Percentiles rank a stretch among this genome's conserved stretches.
Conservation (phyloP, 1,139 yeast species). For the Sugiyamaella pinicola region DNA sequence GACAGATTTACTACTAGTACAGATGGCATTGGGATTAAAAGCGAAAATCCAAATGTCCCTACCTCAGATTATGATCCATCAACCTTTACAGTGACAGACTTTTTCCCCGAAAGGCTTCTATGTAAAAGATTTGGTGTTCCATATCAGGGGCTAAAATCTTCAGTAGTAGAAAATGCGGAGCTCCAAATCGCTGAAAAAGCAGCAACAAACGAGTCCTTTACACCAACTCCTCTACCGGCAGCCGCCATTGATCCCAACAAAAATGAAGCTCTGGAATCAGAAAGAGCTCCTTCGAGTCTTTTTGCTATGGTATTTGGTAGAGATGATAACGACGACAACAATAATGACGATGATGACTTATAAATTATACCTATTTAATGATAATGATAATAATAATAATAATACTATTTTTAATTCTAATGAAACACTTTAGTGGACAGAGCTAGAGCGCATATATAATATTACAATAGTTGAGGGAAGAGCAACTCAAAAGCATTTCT, state of each 20-base stretch:
- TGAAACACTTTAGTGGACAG: not conserved
- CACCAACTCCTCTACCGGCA: not conserved
- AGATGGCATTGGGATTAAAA: conserved; percentile 3
- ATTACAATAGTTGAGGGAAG: conserved; percentile 28
- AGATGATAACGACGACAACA: conserved; percentile 20
- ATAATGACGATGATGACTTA: conserved; percentile 15
- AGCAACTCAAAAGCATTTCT: conserved; percentile 49
- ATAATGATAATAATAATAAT: not conserved
- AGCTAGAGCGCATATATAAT: too few species aligned
- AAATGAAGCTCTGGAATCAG: conserved; percentile 30
- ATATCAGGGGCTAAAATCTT: conserved; percentile 5
- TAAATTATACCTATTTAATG: not conserved
- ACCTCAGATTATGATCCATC: conserved; percentile 33
- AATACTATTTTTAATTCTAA: conserved; percentile 5
- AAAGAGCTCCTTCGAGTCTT: conserved; percentile 32
- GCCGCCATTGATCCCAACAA: conserved; percentile 20
- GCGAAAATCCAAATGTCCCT: conserved; percentile 23
- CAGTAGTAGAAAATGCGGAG: not conserved
- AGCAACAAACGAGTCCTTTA: conserved; percentile 5
- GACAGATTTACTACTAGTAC: conserved; percentile 30
- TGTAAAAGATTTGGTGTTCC: conserved; percentile 38
- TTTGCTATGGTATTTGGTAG: conserved; percentile 34
- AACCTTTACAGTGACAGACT: conserved; percentile 31
- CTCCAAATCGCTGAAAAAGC: not conserved
- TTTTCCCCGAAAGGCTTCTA: conserved; percentile 35